Percentiles rank a stretch among this genome's conserved stretches.
phyloP scores from a whole-genome alignment of 768 basidiomycete genomes.

The Leccinum variicolor region DNA sequence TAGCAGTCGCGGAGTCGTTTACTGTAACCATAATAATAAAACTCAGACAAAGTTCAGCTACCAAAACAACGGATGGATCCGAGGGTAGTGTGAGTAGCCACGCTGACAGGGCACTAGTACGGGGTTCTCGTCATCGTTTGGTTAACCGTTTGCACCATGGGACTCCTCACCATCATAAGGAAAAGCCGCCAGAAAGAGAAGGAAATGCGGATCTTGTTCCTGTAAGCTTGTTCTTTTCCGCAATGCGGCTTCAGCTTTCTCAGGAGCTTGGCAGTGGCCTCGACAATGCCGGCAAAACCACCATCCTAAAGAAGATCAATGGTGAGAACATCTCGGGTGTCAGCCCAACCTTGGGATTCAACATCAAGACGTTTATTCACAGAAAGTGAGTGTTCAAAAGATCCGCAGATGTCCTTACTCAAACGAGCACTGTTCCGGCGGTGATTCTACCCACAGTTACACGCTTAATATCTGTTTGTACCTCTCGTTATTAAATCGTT shows the following conservation, averaged over 20 bases:
- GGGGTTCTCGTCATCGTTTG: neutral
- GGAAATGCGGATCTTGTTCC: constrained; percentile 94
- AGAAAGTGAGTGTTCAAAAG: constrained; percentile 59
- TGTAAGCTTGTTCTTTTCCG: constrained; percentile 45
- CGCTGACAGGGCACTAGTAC: neutral
- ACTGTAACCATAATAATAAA: neutral
- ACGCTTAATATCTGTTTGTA: constrained; percentile 43
- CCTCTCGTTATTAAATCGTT: constrained; percentile 1
- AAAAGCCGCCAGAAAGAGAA: constrained; percentile 95
- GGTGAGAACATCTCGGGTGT: constrained; percentile 86
- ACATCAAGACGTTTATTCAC: constrained; percentile 95
- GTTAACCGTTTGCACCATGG: constrained; percentile 49
- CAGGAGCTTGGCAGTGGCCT: constrained; percentile 63
- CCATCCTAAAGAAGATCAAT: constrained; percentile 92
- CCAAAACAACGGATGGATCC: neutral
- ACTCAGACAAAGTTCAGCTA: neutral
- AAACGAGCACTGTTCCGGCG: constrained; percentile 20
- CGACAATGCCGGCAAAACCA: constrained; percentile 99
- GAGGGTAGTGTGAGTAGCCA: neutral
- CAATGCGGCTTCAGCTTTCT: constrained; percentile 8
- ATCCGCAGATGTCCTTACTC: constrained; percentile 16
- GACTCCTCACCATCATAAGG: constrained; percentile 92
- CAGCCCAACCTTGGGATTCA: constrained; percentile 95
- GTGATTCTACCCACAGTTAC: constrained; percentile 34
- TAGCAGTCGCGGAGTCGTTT: neutral